phyloP scores from a whole-genome alignment of 495 filamentous ascomycete species.

The Annulohypoxylon stygium region DNA sequence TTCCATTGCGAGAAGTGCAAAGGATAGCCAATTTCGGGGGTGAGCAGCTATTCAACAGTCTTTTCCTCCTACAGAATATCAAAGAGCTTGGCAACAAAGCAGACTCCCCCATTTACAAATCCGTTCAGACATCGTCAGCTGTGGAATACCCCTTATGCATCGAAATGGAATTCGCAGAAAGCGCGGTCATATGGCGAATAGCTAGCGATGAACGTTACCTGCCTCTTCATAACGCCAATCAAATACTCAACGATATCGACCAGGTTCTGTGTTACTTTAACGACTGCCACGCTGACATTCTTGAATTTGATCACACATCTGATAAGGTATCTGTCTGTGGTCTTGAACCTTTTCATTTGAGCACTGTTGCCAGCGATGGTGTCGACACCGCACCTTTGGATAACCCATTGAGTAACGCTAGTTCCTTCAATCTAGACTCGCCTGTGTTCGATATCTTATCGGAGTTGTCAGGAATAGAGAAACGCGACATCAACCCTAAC shows the following conservation, averaged over 20 bases:
- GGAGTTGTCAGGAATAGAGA: conserved; percentile 70
- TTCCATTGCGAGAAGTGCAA: conserved; percentile 74
- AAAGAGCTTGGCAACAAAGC: conserved; percentile 33
- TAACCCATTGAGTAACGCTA: not conserved
- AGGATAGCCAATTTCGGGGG: conserved; percentile 51
- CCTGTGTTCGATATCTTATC: conserved; percentile 73
- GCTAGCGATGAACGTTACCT: conserved; percentile 72
- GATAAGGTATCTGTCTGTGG: conserved; percentile 68
- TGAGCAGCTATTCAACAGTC: conserved; percentile 69
- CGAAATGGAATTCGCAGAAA: conserved; percentile 75
- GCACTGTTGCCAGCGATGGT: conserved; percentile 1
- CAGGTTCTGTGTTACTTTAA: conserved; percentile 67
- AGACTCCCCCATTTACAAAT: conserved; percentile 60
- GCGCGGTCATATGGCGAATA: conserved; percentile 72
- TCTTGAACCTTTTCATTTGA: conserved; percentile 53
- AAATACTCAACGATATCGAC: conserved; percentile 68
- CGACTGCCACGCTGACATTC: conserved; percentile 57
- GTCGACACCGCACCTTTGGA: not conserved
- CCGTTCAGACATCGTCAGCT: conserved; percentile 69
- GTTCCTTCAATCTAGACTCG: conserved; percentile 49
- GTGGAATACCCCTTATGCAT: conserved; percentile 85
- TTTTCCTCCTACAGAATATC: conserved; percentile 76
- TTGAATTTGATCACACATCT: conserved; percentile 60
- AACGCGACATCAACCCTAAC: conserved; percentile 69
- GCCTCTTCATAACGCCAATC: conserved; percentile 54